These are phyloP conservation scores for Populus ilicifolia DNA, from an alignment of 345 rosid genomes.

Conservation along the genomic window DNA sequence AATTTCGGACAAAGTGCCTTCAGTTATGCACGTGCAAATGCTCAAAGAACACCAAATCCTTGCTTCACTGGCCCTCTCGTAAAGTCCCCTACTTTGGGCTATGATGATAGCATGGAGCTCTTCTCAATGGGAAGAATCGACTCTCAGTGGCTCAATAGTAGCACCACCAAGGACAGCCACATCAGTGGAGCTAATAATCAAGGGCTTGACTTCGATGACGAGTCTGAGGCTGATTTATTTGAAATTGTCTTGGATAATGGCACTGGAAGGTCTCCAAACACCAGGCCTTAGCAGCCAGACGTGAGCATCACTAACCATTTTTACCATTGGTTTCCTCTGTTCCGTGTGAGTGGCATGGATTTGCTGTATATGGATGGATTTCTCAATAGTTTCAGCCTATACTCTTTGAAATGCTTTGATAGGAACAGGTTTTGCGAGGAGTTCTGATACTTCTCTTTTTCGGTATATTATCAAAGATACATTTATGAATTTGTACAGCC, in stretches of 20 bases:
- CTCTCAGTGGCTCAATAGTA: slow-evolving; percentile 63
- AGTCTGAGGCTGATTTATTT: slow-evolving; percentile 86
- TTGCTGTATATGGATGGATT: slow-evolving; percentile 6
- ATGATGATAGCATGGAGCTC: slow-evolving; percentile 76
- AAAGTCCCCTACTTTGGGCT: slow-evolving; percentile 44
- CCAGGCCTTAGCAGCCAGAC: slow-evolving; percentile 21
- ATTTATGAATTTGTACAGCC: slow-evolving; percentile 13
- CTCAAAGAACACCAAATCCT: slow-evolving; percentile 55
- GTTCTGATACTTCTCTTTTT: background rate
- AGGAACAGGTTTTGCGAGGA: slow-evolving; percentile 10
- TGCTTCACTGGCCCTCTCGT: slow-evolving; percentile 53
- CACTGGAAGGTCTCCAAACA: slow-evolving; percentile 38
- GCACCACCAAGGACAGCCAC: slow-evolving; percentile 35
- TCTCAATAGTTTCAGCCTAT: background rate
- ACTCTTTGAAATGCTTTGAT: slow-evolving; percentile 1
- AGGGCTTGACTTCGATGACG: slow-evolving; percentile 57
- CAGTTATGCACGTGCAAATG: slow-evolving; percentile 48
- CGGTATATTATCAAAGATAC: slow-evolving; percentile 1
- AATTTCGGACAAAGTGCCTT: slow-evolving; percentile 62
- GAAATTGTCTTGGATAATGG: slow-evolving; percentile 67
- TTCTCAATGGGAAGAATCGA: slow-evolving; percentile 93
- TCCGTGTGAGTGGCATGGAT: slow-evolving; percentile 10
- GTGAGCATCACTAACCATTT: slow-evolving; percentile 11
- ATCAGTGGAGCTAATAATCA: slow-evolving; percentile 24
- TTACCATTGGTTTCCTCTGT: background rate